These are phyloP conservation scores for Hyaloscypha finlandica DNA, from an alignment of 495 filamentous ascomycete genomes.

Conservation along the genomic window DNA sequence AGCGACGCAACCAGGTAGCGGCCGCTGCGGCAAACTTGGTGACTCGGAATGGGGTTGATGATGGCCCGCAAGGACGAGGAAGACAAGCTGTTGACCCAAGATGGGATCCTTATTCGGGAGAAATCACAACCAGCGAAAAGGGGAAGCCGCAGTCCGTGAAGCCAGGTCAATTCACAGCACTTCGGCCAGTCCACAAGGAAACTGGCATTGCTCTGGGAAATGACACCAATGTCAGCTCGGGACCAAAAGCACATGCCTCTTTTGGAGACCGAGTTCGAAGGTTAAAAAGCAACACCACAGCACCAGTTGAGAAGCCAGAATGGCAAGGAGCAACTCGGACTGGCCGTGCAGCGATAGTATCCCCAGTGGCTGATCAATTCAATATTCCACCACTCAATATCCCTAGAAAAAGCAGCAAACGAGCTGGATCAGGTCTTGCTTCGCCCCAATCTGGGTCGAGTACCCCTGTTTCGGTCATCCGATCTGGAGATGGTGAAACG, in stretches of 20 bases:
- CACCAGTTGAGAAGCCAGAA: constrained; percentile 40
- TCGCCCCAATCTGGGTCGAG: constrained; percentile 19
- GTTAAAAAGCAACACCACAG: constrained; percentile 31
- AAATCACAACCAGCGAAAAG: constrained; percentile 44
- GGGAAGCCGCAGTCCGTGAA: constrained; percentile 50
- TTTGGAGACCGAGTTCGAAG: constrained; percentile 51
- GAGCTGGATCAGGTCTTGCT: constrained; percentile 12
- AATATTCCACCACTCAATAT: constrained; percentile 45
- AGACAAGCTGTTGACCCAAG: constrained; percentile 28
- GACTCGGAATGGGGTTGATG: constrained; percentile 19
- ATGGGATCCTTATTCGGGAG: constrained; percentile 54
- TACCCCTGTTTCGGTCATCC: constrained; percentile 36
- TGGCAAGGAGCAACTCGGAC: constrained; percentile 51
- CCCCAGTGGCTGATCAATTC: constrained; percentile 46
- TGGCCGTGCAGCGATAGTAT: constrained; percentile 49
- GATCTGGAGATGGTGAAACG: constrained; percentile 33
- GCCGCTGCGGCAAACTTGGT: constrained; percentile 21
- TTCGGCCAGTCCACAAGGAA: constrained; percentile 35
- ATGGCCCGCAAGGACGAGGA: constrained; percentile 10
- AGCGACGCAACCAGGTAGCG: constrained; percentile 29
- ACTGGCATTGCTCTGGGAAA: constrained; percentile 22
- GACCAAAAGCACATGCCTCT: constrained; percentile 24
- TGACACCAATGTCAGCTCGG: constrained; percentile 23
- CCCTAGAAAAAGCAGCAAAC: constrained; percentile 42
- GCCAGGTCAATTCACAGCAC: constrained; percentile 42